A percentile compares a stretch with the other conserved stretches of the same genome.
Conservation (phyloP, 208 protist genomes). For the Vickermania spadyakhi region DNA sequence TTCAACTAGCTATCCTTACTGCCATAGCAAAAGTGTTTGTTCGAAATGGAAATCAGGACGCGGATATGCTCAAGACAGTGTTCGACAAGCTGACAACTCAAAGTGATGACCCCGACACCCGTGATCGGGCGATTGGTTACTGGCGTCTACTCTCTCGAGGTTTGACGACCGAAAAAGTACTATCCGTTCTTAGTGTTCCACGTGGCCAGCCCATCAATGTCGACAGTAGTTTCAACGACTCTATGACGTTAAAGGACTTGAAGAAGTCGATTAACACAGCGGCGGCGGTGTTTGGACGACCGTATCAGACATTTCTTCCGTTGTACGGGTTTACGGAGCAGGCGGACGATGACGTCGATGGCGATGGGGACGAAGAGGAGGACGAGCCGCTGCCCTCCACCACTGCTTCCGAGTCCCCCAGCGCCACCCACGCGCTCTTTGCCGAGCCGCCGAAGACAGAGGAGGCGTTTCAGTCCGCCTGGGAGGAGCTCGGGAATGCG, state of each 20-base stretch:
- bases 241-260: constrained; percentile 86
- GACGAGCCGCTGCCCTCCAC: constrained; percentile 4
- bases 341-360: constrained; percentile 46
- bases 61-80: constrained; percentile 30
- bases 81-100: constrained; percentile 68
- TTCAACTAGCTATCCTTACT: constrained; percentile 91
- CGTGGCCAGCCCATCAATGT: constrained; percentile 79
- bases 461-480: neutral
- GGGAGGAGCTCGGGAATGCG: neutral
- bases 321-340: constrained; percentile 58
- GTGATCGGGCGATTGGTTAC: constrained; percentile 98
- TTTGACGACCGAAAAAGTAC: constrained; percentile 93
- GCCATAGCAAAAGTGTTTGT: constrained; percentile 99
- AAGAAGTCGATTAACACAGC: constrained; percentile 89
- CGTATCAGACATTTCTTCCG: constrained; percentile 90
- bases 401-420: neutral
- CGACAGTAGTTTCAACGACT: constrained; percentile 88
- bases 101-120: constrained; percentile 95
- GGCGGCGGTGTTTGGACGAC: constrained; percentile 95
- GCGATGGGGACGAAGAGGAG: constrained; percentile 48
- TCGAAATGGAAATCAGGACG: constrained; percentile 29
- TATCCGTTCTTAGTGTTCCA: constrained; percentile 78
- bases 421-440: neutral
- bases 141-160: constrained; percentile 98
- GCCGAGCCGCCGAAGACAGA: neutral